Evolutionary conservation across 169 alveolate species (phyloP), one percentile per base, ranked within the genome.

Genomic region (Babesia ovis): DNA sequence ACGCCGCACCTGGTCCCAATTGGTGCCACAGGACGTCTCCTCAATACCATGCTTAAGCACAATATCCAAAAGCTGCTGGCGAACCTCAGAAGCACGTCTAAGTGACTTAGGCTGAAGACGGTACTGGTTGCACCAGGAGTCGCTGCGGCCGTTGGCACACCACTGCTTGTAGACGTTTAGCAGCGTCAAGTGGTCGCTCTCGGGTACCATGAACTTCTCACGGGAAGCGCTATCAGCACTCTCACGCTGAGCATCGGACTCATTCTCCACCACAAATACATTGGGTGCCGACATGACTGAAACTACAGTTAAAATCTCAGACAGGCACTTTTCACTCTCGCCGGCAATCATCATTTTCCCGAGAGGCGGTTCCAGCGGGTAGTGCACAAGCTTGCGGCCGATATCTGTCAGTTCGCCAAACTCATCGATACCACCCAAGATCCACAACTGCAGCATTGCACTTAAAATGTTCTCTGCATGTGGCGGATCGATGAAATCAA

Each of bases 401-500:
- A 53, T 68, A 29, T 84, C 90, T 11, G 95, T 92, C 72, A 93
- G 81, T 72, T 92, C 82, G 34, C 99, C 95, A 80, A 95, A 89
- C 86, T 92, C 94, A 85, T 95, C 96, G 14, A 96, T 89, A 22
- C 98, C 99, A 29, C 98, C 98, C 57, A 98, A 77, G 23, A 97
- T 94, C 99, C 99, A 98, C 45, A 98, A 91, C 85, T 98, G 97
- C 85, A 95, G 97, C 98, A 98, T 92, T 6, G 99, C 96, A 72
- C 95, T 95, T 66, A 96, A 81, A 34, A 98, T 97, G n/a, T 97
- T 91, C 66, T 97, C 99, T 67, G 92, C 91, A 9, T 99, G 98
- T 18, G 99, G 99, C 6, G 99, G 98, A 91, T 98, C 99, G 96
- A 98, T 96, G 85, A 98, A 97, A 90, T 97, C 99, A 85, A 98